Percentiles rank a stretch among this genome's conserved stretches.
phyloP scores from a whole-genome alignment of 2,329 filamentous ascomycete species.

The Phyllosticta citriasiana region DNA sequence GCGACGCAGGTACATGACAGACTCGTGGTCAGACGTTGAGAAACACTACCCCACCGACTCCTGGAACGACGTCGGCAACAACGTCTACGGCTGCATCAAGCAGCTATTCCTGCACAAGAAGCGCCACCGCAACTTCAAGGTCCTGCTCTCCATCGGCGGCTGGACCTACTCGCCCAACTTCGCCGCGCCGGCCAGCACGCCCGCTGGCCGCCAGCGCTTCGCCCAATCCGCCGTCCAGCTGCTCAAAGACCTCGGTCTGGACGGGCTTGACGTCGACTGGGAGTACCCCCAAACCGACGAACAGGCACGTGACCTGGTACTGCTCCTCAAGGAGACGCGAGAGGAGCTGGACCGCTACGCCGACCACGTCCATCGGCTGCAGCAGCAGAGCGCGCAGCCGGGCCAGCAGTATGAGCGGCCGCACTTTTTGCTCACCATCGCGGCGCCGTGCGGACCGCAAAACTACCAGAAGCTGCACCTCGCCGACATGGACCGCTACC shows the following conservation, averaged over 20 bases:
- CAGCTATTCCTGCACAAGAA: constrained; percentile 70
- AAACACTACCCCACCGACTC: constrained; percentile 62
- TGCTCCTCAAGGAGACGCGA: constrained; percentile 30
- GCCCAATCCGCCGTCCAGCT: constrained; percentile 63
- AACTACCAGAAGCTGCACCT: constrained; percentile 35
- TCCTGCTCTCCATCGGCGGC: constrained; percentile 73
- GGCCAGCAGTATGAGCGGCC: neutral
- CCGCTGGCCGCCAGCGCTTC: constrained; percentile 53
- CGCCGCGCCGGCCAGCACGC: constrained; percentile 53
- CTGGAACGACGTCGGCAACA: constrained; percentile 54
- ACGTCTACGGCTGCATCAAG: constrained; percentile 69
- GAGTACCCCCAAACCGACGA: constrained; percentile 32
- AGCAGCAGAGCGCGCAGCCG: neutral
- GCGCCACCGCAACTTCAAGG: constrained; percentile 64
- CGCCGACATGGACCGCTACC: constrained; percentile 28
- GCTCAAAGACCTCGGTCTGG: constrained; percentile 69
- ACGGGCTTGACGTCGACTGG: constrained; percentile 41
- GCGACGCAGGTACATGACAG: constrained; percentile 46
- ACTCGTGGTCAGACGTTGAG: constrained; percentile 57
- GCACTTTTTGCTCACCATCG: constrained; percentile 36
- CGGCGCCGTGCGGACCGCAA: constrained; percentile 33
- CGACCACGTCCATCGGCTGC: constrained; percentile 17
- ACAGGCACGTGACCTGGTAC: constrained; percentile 32
- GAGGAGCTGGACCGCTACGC: constrained; percentile 32
- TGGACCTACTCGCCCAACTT: constrained; percentile 78